Conservation (phyloP, 2,329 filamentous ascomycete genomes). For the Cytospora chrysosperma region DNA sequence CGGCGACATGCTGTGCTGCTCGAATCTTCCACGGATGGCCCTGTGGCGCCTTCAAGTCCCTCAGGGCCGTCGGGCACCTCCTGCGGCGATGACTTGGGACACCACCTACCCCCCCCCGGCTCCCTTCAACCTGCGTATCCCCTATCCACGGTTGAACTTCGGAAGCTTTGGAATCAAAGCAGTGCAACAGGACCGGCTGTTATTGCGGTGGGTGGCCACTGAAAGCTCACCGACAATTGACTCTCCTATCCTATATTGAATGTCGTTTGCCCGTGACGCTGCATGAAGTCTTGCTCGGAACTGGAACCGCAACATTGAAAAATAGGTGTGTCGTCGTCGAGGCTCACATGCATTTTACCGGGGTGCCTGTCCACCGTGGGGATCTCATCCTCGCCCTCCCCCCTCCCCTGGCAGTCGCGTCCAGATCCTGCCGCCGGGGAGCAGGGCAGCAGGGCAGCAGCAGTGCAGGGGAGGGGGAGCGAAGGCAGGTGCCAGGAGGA, state of each 20-base stretch:
- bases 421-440: conserved; percentile 15
- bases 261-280: neutral
- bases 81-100: neutral
- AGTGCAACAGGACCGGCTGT: neutral
- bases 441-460: neutral
- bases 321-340: conserved; percentile 17
- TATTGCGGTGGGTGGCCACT: neutral
- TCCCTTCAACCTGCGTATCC: neutral
- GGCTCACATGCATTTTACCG: conserved; percentile 3
- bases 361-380: conserved; percentile 7
- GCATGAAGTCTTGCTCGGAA: neutral
- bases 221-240: neutral
- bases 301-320: neutral
- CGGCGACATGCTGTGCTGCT: neutral
- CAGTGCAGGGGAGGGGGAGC: neutral
- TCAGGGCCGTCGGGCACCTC: neutral
- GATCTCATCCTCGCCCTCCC: neutral
- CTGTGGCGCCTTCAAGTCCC: neutral
- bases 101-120: neutral
- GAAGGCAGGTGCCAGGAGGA: neutral
- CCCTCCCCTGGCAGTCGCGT: conserved; percentile 13
- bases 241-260: neutral
- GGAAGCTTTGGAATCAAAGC: neutral
- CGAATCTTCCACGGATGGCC: neutral
- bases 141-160: neutral